Evolutionary conservation across 1,139 yeast genomes (phyloP).

Genomic region (Geotrichum aggregatum): DNA sequence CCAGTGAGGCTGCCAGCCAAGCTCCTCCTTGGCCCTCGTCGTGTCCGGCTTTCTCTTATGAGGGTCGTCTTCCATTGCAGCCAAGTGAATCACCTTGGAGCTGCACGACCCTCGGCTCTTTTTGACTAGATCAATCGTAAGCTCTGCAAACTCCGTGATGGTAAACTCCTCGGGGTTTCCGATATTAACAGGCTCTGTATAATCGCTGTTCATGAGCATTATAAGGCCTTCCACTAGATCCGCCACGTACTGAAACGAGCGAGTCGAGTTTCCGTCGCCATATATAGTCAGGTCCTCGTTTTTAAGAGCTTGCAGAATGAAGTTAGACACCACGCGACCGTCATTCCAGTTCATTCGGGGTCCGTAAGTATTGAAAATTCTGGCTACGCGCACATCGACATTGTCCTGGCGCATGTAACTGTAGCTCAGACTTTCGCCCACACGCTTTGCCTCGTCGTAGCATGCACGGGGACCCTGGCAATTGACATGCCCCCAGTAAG

Average conservation of each 20-base stretch:
- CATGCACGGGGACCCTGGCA: conserved; percentile 32
- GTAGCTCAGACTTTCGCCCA: conserved; percentile 31
- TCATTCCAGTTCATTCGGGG: conserved; percentile 34
- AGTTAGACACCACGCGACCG: conserved; percentile 32
- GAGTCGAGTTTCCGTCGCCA: conserved; percentile 30
- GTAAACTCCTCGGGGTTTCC: conserved; percentile 32
- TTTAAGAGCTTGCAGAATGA: conserved; percentile 31
- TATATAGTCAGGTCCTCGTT: conserved; percentile 29
- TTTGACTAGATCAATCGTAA: conserved; percentile 26
- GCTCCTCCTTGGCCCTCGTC: conserved; percentile 25
- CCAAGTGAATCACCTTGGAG: conserved; percentile 24
- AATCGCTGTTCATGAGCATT: conserved; percentile 29
- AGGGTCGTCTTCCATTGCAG: conserved; percentile 30
- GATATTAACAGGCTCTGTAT: conserved; percentile 28
- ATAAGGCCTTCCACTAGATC: conserved; percentile 31
- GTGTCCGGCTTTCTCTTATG: conserved; percentile 29
- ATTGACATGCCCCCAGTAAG: conserved; percentile 33
- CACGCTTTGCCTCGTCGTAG: conserved; percentile 33
- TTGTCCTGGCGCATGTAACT: conserved; percentile 28
- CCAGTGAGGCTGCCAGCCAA: conserved; percentile 32
- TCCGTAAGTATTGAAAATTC: conserved; percentile 32
- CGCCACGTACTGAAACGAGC: conserved; percentile 32
- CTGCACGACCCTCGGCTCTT: conserved; percentile 24
- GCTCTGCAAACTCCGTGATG: conserved; percentile 27
- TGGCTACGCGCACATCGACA: conserved; percentile 31